Evolutionary conservation across 768 basidiomycete genomes (phyloP).

Genomic region (Collybia sp.): DNA sequence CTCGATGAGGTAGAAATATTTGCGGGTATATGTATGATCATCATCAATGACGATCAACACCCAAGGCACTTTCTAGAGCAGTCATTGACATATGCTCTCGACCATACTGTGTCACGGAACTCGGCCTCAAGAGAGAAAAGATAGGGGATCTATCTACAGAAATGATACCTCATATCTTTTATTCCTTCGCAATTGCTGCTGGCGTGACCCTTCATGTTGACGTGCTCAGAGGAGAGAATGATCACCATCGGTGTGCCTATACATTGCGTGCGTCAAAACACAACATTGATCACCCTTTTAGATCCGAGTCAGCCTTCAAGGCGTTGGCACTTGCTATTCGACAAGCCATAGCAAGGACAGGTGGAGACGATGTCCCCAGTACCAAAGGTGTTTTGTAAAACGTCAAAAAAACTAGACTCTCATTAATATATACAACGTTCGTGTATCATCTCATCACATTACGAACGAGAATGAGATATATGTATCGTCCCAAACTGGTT

Average conservation of each 20-base stretch:
- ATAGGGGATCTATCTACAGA: constrained; percentile 94
- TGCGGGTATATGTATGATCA: neutral
- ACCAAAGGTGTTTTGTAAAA: constrained; percentile 87
- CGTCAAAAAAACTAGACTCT: neutral
- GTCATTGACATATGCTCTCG: constrained; percentile 99
- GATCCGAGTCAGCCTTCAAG: constrained; percentile 98
- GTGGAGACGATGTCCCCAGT: constrained; percentile 87
- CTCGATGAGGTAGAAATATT: constrained; percentile 77
- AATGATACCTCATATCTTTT: constrained; percentile 97
- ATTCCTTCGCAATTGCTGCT: constrained; percentile 96
- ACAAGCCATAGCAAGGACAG: constrained; percentile 89
- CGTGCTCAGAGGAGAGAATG: constrained; percentile 91
- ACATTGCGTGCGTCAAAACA: neutral
- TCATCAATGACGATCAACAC: constrained; percentile 3
- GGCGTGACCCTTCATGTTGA: constrained; percentile 94
- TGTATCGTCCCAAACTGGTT: constrained; percentile 14
- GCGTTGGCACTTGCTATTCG: constrained; percentile 93
- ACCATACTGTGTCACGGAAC: constrained; percentile 91
- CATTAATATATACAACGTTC: constrained; percentile 6
- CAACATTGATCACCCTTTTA: constrained; percentile 23
- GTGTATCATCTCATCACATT: neutral
- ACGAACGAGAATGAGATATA: neutral
- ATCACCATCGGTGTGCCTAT: constrained; percentile 80
- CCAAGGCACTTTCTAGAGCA: constrained; percentile 86
- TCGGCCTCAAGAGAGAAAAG: constrained; percentile 85